Conservation (phyloP, 768 basidiomycete species). For the Auricularia auricula-judae region DNA sequence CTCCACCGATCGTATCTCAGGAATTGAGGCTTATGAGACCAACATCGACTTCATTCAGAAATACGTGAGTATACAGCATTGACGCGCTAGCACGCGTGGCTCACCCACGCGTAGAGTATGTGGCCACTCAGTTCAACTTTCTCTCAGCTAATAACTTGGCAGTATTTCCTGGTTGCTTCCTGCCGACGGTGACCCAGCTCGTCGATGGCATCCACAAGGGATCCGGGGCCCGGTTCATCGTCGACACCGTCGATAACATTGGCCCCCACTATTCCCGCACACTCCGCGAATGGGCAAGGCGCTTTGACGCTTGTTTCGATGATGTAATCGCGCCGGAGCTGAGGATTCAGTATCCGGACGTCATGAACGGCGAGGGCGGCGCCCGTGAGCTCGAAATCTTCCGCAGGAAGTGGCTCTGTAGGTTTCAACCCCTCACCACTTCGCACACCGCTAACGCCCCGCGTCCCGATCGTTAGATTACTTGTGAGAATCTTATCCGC, state of each 20-base stretch:
- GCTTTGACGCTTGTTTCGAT: conserved; percentile 51
- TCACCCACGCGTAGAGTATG: neutral
- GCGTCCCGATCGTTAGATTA: conserved; percentile 24
- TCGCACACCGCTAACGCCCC: neutral
- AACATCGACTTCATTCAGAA: conserved; percentile 70
- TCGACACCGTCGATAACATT: conserved; percentile 80
- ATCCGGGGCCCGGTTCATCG: conserved; percentile 67
- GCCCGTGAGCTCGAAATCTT: conserved; percentile 60
- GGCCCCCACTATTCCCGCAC: conserved; percentile 80
- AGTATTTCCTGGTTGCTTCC: conserved; percentile 70
- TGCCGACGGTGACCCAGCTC: conserved; percentile 81
- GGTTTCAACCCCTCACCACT: conserved; percentile 13
- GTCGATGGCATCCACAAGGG: conserved; percentile 60
- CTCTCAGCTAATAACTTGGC: neutral
- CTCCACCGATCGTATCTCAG: conserved; percentile 16
- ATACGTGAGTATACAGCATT: conserved; percentile 35
- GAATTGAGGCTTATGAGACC: conserved; percentile 43
- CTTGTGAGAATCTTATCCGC: conserved; percentile 21
- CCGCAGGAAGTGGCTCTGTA: conserved; percentile 63
- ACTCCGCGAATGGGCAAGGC: conserved; percentile 59
- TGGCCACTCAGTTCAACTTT: no score
- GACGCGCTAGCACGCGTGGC: neutral
- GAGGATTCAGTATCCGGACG: conserved; percentile 46
- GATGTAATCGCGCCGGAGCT: conserved; percentile 47
- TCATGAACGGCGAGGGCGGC: conserved; percentile 33